phyloP scores from a whole-genome alignment of 2,329 filamentous ascomycete species.

The Pleurostoma richardsiae region DNA sequence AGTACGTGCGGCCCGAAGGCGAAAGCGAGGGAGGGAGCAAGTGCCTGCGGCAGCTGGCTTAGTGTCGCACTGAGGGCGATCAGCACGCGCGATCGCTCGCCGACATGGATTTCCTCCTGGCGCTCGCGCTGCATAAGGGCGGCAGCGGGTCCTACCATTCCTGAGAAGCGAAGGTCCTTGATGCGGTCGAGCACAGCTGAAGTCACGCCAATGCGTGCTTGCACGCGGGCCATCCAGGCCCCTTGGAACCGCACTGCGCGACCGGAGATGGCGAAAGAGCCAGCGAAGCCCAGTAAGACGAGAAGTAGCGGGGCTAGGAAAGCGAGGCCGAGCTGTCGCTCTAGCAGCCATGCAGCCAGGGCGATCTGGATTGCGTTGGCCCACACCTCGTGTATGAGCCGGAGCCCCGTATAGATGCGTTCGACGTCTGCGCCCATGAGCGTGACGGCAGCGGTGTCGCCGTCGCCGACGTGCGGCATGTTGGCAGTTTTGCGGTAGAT shows the following conservation, averaged over 20 bases:
- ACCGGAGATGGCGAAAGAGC: constrained; percentile 17
- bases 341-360: constrained; percentile 12
- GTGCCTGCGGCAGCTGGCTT: constrained; percentile 1
- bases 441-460: constrained; percentile 16
- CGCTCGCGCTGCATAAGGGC: constrained; percentile 21
- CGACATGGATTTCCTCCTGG: constrained; percentile 19
- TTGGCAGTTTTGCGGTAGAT: constrained; percentile 2
- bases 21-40: constrained; percentile 4
- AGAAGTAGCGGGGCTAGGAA: constrained; percentile 9
- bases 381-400: constrained; percentile 20
- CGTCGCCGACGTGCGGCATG: background rate
- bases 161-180: constrained; percentile 7
- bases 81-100: constrained; percentile 18
- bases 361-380: constrained; percentile 11
- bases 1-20: constrained; percentile 9
- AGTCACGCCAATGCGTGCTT: constrained; percentile 10
- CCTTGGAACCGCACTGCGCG: constrained; percentile 24
- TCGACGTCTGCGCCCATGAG: constrained; percentile 27
- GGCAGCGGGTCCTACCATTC: constrained; percentile 14
- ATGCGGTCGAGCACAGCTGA: constrained; percentile 8
- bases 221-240: constrained; percentile 9
- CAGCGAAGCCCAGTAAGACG: constrained; percentile 8
- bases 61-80: constrained; percentile 11
- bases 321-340: constrained; percentile 9
- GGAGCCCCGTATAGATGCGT: constrained; percentile 15